Base-by-base conservation (phyloP, 1,284 basidiomycete species). In the Sparassis latifolia region DNA sequence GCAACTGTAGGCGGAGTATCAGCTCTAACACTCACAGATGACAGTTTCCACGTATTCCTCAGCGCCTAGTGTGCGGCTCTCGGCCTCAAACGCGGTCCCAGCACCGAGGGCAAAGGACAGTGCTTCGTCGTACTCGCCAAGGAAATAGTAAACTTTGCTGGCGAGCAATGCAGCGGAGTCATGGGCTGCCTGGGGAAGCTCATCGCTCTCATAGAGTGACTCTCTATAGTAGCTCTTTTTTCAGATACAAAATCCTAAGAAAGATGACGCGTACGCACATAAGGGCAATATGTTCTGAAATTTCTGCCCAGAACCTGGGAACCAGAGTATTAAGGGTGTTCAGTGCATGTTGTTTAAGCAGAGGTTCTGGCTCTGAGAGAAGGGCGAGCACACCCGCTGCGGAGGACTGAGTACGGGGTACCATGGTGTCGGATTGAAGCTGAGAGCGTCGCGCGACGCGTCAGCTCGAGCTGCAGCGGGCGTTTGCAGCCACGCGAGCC, bases 281-380 rank as follows among this genome's bases (percentile, higher is more conserved):
- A 54, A 84, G 75, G 38, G 89, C 79, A 59, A 97, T 86, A 66
- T 92, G 84, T 68, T 98, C 95, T 62, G 92, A 93, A 64, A 97
- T 95, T 77, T 98, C 95, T 48, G 94, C 88, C 94, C 95, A 98
- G 70, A 97, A 97, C 62, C 92, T 86, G 41, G 92, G 83, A 6
- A 97, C 91, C 48, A 97, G 80, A 29, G 80, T 73, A 62, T 85
- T 86, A 51, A 98, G 77, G 49, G 86, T 81, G 52, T 83, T 80
- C 60, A 98, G 82, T 27, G 95, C 95, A 75, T 96, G 88, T 58
- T 92, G 83, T 63, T 93, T 90, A 65, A 97, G 86, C 46, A 86
- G 72, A 35, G 85, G 78, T 57, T 96, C 92, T 49, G 92, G 88
- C 68, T 97, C 91, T 38, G 82, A 82, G 32, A 98, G 80, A 31